Evolutionary conservation across 1,284 basidiomycete species (phyloP), one percentile per base, ranked within the genome.

Genomic region (Ustilago lituana): DNA sequence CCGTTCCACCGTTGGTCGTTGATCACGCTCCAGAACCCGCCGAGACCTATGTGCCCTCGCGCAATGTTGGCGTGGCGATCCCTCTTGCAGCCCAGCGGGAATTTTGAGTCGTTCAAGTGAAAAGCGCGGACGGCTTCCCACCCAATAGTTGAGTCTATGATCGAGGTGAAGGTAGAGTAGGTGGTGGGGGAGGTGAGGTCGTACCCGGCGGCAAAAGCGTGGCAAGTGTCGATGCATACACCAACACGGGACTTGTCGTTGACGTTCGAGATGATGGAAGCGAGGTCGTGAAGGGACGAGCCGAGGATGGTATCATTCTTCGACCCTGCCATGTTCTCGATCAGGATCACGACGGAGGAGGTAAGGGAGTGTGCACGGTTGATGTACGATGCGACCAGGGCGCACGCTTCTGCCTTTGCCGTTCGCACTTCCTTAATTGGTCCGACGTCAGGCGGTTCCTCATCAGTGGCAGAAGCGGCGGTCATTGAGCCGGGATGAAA

Each of bases 221-320:
- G 92, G 88, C 92, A 93, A 0, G 92, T 93, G 83, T 94, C 92
- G 53, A 94, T 83, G 82, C 92, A 94, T 2, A 93, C 88, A 0
- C 91, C 90, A 0, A 94, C 88, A 31, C 92, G 83, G 0, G 83
- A 82, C 82, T 92, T 93, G 78, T 93, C 88, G 5, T 88, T 84
- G 1, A 94, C 90, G n/a, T 44, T 35, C 5, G 40, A 79, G 36
- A 94, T 92, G 58, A 94, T 92, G 1, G 83, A 83, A 0, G 86
- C 86, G 10, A 94, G 82, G 63, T 94, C 89, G 12, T 85, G 78
- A 73, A 92, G 91, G 11, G 86, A 84, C 1, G 88, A 87, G 1
- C 92, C 92, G 36, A 94, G 86, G 49, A 92, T 86, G 70, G 93
- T 93, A 7, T 90, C 90, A 22, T 57, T 68, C 22, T 61, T 63